Evolutionary conservation across 2,329 filamentous ascomycete genomes (phyloP), one percentile per base, ranked within the genome.

Genomic region (Nakataea oryzae): DNA sequence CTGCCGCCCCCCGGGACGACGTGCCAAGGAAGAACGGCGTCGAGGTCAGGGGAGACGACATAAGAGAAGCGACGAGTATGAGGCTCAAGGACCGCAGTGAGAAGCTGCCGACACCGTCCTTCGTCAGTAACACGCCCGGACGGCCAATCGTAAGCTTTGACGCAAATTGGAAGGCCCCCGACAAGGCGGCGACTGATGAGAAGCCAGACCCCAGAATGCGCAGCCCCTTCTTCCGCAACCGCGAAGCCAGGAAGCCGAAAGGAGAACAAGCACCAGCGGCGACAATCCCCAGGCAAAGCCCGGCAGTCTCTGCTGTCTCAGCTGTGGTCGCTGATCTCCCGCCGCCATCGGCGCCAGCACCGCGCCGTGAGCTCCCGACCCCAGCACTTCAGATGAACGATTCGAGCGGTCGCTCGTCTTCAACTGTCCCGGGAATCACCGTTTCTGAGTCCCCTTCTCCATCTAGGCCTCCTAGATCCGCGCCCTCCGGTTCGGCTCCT

Each of bases 91-190:
- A 96, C 74, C 87, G 93, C 71, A 97, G 92, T 75, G 76, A 86
- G 63, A 96, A 90, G 72, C 80, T 97, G 65, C 93, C 93, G 30
- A 93, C 89, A 70, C 93, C 93, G 66, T 91, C 90, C 62, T 88
- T 90, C 70, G 93, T 97, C 74, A 97, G 92, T 78, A 89, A 97
- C 77, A 89, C 84, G 71, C 89, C 90, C 69, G 91, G 91, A 69
- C 86, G 93, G 72, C 93, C 93, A 66, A 97, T 97, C 80, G 93
- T 97, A 81, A 97, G 93, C 82, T 97, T 97, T 81, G 85, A 96
- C 76, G 84, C 84, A 70, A 84, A 88, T 72, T 96, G 91, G 87
- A 89, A 86, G 80, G 83, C 86, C 71, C 84, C 83, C 72, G 86
- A 89, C 73, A 54, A 61, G 62, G 80, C 83, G 79, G 80, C 79